phyloP scores from a whole-genome alignment of 2,329 filamentous ascomycete species.

The Hansfordia pulvinata region DNA sequence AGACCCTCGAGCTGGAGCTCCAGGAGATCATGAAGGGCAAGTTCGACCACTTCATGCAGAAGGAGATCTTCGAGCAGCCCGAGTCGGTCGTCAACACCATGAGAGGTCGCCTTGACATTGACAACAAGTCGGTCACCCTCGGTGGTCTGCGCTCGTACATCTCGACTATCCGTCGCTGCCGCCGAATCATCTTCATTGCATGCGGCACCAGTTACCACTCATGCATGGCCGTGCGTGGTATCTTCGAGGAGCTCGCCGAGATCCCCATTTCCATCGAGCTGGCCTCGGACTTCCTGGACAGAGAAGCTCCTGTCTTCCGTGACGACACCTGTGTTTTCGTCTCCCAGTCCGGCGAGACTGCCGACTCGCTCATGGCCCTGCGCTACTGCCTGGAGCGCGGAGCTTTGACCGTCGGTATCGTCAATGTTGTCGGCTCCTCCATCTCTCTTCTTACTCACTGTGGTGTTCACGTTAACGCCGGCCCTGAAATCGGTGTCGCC shows the following conservation, averaged over 20 bases:
- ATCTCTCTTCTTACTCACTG: constrained; percentile 99
- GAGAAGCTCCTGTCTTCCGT: constrained; percentile 94
- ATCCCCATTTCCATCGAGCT: constrained; percentile 96
- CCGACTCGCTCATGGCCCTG: constrained; percentile 92
- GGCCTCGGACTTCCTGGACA: constrained; percentile 94
- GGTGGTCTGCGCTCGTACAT: constrained; percentile 96
- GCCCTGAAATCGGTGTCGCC: constrained; percentile 95
- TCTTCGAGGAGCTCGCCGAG: constrained; percentile 95
- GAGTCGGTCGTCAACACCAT: constrained; percentile 99
- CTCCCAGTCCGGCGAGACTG: constrained; percentile 96
- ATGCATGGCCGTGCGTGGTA: constrained; percentile 96
- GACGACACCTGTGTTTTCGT: constrained; percentile 99
- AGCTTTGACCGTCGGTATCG: constrained; percentile 91
- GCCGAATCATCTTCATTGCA: constrained; percentile 96
- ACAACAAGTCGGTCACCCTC: constrained; percentile 89
- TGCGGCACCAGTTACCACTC: constrained; percentile 98
- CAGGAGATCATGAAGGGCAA: constrained; percentile 99
- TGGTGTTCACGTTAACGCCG: constrained; percentile 98
- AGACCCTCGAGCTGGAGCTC: constrained; percentile 96
- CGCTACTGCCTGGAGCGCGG: constrained; percentile 97
- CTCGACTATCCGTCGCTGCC: constrained; percentile 87
- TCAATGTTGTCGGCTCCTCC: constrained; percentile 96
- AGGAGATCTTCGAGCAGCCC: constrained; percentile 99
- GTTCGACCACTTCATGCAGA: constrained; percentile 99
- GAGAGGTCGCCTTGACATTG: constrained; percentile 91